Conservation (phyloP, 2,329 filamentous ascomycete genomes). For the Camillea tinctor region DNA sequence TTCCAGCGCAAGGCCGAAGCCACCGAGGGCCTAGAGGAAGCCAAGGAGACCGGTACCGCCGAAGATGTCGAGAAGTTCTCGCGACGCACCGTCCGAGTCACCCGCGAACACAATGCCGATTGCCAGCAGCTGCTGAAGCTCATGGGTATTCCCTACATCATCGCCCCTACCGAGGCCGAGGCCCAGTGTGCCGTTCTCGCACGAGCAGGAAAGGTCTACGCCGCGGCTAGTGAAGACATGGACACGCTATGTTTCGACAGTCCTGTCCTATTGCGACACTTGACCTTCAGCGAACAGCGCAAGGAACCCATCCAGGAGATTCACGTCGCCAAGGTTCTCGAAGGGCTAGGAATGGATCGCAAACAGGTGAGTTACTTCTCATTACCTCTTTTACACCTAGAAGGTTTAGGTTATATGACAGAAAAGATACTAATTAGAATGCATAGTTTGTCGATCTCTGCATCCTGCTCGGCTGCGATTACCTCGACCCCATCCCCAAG, state of each 20-base stretch:
- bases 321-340: conserved; percentile 79
- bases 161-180: conserved; percentile 95
- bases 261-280: conserved; percentile 84
- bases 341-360: conserved; percentile 84
- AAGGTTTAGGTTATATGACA: too few relatives aligned
- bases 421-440: conserved; percentile 4
- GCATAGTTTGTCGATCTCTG: conserved; percentile 91
- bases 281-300: conserved; percentile 95
- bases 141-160: conserved; percentile 94
- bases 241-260: conserved; percentile 95
- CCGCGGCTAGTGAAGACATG: conserved; percentile 97
- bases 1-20: conserved; percentile 95
- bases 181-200: conserved; percentile 93
- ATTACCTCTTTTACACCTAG: neutral
- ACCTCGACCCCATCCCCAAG: conserved; percentile 94
- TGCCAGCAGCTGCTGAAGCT: conserved; percentile 87
- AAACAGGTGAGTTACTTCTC: conserved; percentile 65
- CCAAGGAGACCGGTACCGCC: conserved; percentile 94
- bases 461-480: conserved; percentile 96
- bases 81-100: conserved; percentile 86
- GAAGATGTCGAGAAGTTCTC: conserved; percentile 99
- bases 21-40: conserved; percentile 85
- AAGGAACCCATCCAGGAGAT: conserved; percentile 99
- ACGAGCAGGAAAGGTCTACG: conserved; percentile 90
- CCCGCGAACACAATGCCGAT: conserved; percentile 94